Evolutionary conservation across 2,329 filamentous ascomycete genomes (phyloP), one percentile per base, ranked within the genome.

Genomic region (Hypoxylon sp.): DNA sequence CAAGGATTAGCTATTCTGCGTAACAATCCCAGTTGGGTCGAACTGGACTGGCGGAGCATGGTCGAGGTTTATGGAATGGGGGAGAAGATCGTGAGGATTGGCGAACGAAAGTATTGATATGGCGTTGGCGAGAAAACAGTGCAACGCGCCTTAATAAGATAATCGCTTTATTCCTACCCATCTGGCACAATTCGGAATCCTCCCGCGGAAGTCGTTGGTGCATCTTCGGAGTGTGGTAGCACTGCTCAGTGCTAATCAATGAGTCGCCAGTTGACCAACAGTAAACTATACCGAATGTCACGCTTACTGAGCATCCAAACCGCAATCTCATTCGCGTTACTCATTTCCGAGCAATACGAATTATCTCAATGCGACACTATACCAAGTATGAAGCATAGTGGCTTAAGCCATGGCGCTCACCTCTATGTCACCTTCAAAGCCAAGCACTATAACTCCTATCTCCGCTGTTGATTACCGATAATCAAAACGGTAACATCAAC

Each of bases 1-100:
- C 50, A 65, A 35, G 72, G 72, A 13, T 63, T 74, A 14, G 73
- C 73, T 26, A 73, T 73, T 50, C 52, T 73, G 13, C 69, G 67
- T 1, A 67, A 68, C 4, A 62, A 63, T n/a, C 52, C 66, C 6
- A 66, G 69, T 44, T 69, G 31, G 71, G 67, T 69, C 57, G 59
- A 29, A 51, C 63, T 71, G 42, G 70, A 70, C 44, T 71, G 70
- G 66, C 67, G 39, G 29, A 63, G 65, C 31, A 66, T 74, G 64
- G 69, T 69, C 11, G 60, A 71, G 3, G 52, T 53, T 8, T 69
- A 63, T 22, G 71, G 71, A 3, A 52, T 24, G n/a, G 69, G 69
- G 22, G 65, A 73, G 55, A 62, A 63, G 67, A 71, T 74, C 19
- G 44, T 73, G 44, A 68, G 57, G 50, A 65, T 73, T 58, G 72